Conservation (phyloP, 768 basidiomycete genomes). For the Lepiota brunneoincarnata region DNA sequence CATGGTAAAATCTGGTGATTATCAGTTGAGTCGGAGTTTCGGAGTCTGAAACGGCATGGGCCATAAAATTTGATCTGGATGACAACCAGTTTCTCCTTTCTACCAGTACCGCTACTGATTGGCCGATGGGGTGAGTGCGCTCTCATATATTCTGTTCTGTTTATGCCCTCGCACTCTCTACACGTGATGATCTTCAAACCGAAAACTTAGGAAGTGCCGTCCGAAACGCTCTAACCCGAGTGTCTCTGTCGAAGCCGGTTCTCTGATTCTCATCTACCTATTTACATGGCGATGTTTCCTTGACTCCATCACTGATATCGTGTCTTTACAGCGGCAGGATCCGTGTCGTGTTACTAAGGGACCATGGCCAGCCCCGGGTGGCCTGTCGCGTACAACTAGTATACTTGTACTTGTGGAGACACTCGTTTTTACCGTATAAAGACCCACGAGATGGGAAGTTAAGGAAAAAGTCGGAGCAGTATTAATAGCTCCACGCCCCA, state of each 20-base stretch:
- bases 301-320: slow-evolving; percentile 14
- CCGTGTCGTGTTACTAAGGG: no score
- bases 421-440: neutral
- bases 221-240: slow-evolving; percentile 39
- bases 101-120: neutral
- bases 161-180: neutral
- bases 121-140: neutral
- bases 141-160: neutral
- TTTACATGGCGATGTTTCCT: slow-evolving; percentile 11
- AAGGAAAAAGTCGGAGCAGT: neutral
- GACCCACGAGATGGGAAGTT: neutral
- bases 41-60: neutral
- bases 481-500: slow-evolving; percentile 5
- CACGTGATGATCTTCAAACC: slow-evolving; percentile 45
- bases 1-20: neutral
- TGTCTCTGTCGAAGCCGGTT: slow-evolving; percentile 51
- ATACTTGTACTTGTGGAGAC: no score
- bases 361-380: no score
- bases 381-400: no score
- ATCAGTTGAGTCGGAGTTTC: slow-evolving; percentile 1
- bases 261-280: slow-evolving; percentile 39
- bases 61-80: neutral
- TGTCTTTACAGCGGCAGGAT: no score
- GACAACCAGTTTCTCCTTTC: neutral
- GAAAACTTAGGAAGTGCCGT: slow-evolving; percentile 61